Percentiles rank a stretch among this genome's conserved stretches.
Evolutionary conservation across 140 eudicot genomes (phyloP).

Genomic region (Anethum foeniculum): DNA sequence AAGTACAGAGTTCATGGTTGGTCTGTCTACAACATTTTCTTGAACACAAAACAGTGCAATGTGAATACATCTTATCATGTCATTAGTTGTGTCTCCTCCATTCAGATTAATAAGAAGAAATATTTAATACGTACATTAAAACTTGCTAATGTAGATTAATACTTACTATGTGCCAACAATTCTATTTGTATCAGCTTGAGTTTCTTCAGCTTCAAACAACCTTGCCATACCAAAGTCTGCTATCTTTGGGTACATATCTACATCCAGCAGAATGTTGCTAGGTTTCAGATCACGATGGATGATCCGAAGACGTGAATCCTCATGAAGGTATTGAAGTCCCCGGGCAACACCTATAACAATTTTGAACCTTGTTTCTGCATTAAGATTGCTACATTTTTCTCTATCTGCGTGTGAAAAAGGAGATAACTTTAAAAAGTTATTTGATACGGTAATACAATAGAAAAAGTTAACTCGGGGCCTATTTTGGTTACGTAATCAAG

Average conservation of each 20-base stretch:
- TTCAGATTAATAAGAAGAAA: neutral
- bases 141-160: too few relatives aligned
- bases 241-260: neutral
- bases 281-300: slow-evolving; percentile 3
- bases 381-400: neutral
- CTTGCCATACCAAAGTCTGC: slow-evolving; percentile 3
- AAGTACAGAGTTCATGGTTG: slow-evolving; percentile 28
- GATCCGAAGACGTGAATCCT: slow-evolving; percentile 2
- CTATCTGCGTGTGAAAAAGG: neutral
- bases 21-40: slow-evolving; percentile 22
- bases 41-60: slow-evolving; percentile 35
- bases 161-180: slow-evolving; percentile 5
- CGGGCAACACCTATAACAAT: neutral
- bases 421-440: too few relatives aligned
- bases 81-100: slow-evolving; percentile 12
- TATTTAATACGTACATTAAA: too few relatives aligned
- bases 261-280: slow-evolving; percentile 1
- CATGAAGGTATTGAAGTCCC: slow-evolving; percentile 1
- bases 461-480: too few relatives aligned
- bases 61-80: slow-evolving; percentile 22
- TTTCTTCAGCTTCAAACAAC: neutral
- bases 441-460: too few relatives aligned
- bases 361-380: neutral
- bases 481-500: too few relatives aligned
- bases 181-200: neutral